Percentiles rank a stretch among this genome's conserved stretches.
Evolutionary conservation across 2,329 filamentous ascomycete genomes (phyloP).

Genomic region (Pseudocercospora fuligena): DNA sequence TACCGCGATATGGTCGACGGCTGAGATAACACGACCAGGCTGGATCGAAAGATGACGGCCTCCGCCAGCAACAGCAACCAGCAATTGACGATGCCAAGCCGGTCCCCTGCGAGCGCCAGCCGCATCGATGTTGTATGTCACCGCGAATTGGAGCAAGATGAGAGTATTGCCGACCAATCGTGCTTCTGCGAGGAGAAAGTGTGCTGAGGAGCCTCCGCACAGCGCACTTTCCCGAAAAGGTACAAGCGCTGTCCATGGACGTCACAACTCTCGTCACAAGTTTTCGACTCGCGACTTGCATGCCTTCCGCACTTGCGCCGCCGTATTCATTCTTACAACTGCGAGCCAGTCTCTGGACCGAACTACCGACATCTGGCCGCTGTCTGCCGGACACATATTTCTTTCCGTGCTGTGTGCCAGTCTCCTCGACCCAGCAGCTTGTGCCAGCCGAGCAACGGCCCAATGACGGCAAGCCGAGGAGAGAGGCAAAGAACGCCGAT

Average conservation of each 20-base stretch:
- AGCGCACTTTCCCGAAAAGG: slow-evolving; percentile 2
- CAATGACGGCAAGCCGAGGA: background rate
- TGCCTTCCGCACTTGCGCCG: background rate
- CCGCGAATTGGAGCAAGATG: background rate
- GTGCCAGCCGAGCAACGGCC: background rate
- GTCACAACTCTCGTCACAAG: background rate
- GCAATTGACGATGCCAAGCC: slow-evolving; percentile 9
- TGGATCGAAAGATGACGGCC: slow-evolving; percentile 3
- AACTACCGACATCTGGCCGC: background rate
- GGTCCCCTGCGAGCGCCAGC: background rate
- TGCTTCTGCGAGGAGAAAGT: background rate
- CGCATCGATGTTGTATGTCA: background rate
- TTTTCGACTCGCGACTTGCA: background rate
- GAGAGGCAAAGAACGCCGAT: background rate
- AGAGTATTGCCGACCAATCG: background rate
- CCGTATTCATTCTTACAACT: background rate
- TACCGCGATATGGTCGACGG: slow-evolving; percentile 7
- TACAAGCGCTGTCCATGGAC: background rate
- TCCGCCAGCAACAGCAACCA: background rate
- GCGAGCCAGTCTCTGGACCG: background rate
- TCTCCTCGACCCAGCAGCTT: background rate
- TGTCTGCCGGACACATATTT: background rate
- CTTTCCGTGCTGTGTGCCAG: background rate
- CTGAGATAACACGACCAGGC: slow-evolving; percentile 7
- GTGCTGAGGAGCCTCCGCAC: background rate